Base-by-base conservation (phyloP, 176 grass and related monocot genomes). In the Phyllostachys edulis region DNA sequence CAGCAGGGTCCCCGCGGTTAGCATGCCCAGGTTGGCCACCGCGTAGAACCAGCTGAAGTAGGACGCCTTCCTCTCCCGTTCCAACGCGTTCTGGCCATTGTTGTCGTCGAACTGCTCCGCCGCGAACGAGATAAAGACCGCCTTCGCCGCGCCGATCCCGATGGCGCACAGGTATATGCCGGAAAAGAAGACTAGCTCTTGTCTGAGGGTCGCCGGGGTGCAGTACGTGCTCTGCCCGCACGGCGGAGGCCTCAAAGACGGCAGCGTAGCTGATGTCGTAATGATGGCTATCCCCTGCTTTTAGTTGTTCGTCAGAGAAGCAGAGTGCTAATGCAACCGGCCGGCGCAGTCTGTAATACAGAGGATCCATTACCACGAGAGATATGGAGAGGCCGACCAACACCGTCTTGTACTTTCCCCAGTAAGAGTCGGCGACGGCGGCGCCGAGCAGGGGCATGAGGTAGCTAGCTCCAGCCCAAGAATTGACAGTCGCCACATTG, bases 31-130 rank as follows among this genome's bases (percentile, higher is more conserved):
- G 69, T 81, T 89, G 83, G 21, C 21, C 20, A 82, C 81, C 24
- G 85, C 86, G 67, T 94, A 94, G 69, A 63, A 91, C 70, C 39
- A 75, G 85, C 89, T 94, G 84, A 94, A 94, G 83, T 91, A 94
- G 45, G 89, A 71, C 37, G 63, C 87, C 83, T 83, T 72, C 42
- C 63, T 49, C 71, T 69, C 78, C 63, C 16, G 6, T 24, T 60
- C 71, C 71, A 18, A 17, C 39, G 27, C 71, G 63, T 70, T 52
- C 42, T 56, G 40, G 71, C 71, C 73, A 42, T 4, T 24, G 17
- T 14, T 77, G 74, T 78, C 86, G 55, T 90, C 81, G 49, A 85
- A 79, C 77, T 93, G 88, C 50, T 90, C 85, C 50, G 87, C 84
- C 2, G 57, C 85, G 32, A 93, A 90, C 52, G 86, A 78, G 45